phyloP scores from a whole-genome alignment of 1,139 yeast genomes.

The Magnusiomyces tetraspermus region DNA sequence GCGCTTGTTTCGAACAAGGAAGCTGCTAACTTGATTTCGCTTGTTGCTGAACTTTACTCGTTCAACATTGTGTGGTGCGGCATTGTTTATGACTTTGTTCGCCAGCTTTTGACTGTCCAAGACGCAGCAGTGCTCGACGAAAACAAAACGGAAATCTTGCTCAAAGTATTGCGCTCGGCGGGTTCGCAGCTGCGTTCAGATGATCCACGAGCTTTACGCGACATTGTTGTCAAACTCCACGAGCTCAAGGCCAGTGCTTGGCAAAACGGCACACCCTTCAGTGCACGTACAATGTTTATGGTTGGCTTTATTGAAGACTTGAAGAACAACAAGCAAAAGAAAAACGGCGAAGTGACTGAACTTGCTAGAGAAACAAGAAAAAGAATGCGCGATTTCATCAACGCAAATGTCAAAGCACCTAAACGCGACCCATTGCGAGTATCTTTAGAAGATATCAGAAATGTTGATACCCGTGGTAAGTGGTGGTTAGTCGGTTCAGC shows the following conservation, averaged over 20 bases:
- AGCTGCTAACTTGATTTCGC: constrained; percentile 58
- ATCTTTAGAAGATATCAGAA: constrained; percentile 68
- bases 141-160: constrained; percentile 62
- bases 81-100: constrained; percentile 68
- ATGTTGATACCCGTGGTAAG: constrained; percentile 70
- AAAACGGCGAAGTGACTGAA: constrained; percentile 35
- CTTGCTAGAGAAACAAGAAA: constrained; percentile 40
- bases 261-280: neutral
- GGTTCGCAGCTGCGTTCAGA: constrained; percentile 85
- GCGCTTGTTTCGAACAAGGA: constrained; percentile 34
- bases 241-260: constrained; percentile 36
- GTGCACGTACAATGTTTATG: constrained; percentile 62
- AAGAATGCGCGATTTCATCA: constrained; percentile 61
- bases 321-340: constrained; percentile 71
- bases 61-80: constrained; percentile 67
- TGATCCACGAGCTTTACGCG: constrained; percentile 79
- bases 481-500: constrained; percentile 99
- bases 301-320: constrained; percentile 77
- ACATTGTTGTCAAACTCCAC: constrained; percentile 56
- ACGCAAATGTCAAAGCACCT: constrained; percentile 33
- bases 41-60: constrained; percentile 67
- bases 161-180: constrained; percentile 60
- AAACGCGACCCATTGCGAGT: constrained; percentile 75
- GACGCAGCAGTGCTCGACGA: constrained; percentile 42
- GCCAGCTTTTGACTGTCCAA: constrained; percentile 31